Base-by-base conservation (phyloP, 192 early-diverging fungal species). In the Backusella tuberculispora region DNA sequence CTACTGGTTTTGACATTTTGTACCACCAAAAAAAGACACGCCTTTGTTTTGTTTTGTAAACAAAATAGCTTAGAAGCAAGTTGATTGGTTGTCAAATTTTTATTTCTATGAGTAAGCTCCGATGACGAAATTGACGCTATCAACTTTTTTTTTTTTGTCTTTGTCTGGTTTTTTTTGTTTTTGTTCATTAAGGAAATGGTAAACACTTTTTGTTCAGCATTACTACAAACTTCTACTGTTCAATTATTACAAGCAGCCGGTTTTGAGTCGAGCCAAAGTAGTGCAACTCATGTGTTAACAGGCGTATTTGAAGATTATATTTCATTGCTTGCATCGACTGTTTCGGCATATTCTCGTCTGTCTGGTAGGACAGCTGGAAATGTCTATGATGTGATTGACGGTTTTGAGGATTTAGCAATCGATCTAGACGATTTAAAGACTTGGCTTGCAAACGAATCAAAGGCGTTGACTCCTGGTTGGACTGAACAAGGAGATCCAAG, bases 221-320 rank as follows among this genome's bases (percentile, higher is more conserved):
- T 86, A 69, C 79, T 88, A 26, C 71, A 81, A 19, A 79, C 80
- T 24, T 76, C 85, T 13, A 76, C 87, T 15, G 56, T 85, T 19
- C 87, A 88, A 69, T 78, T 86, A 15, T 48, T 86, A 10, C 85
- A 88, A 48, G 71, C 85, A 41, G 83, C 86, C 26, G 88, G 88
- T 0, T 89, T 86, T 29, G 88, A 89, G 77, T 78, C 85, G 6
- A 82, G 78, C 6, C 81, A 87, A 41, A 63, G 69, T 17, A 77
- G 76, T 29, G 53, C 84, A 13, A 78, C 82, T 46, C 56, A 85
- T 48, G 80, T 85, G 9, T 63, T 89, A n/a, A 81, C 80, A 4
- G 85, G 87, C 74, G 85, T 87, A 17, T 83, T 87, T 48, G 83
- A 76, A 19, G 79, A 80, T 2, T 89, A 89, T 60, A 70, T 89